Percentiles rank a stretch among this genome's conserved stretches.
These are phyloP conservation scores for Colletotrichum viniferum DNA, from an alignment of 2,329 filamentous ascomycete species.

Conservation along the genomic window DNA sequence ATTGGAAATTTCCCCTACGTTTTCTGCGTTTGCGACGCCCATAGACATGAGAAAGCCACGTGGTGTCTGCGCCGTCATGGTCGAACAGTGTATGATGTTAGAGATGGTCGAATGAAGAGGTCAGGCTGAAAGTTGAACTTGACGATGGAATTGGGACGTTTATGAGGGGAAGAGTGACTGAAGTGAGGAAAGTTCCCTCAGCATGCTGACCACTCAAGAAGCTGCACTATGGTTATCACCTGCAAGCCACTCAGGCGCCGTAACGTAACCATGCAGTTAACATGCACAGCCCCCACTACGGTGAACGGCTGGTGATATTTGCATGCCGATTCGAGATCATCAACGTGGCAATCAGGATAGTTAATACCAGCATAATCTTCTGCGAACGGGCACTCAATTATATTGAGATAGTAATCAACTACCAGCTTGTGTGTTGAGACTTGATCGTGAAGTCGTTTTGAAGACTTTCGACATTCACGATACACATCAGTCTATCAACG, in stretches of 20 bases:
- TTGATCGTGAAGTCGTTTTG: not conserved
- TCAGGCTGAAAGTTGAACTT: not conserved
- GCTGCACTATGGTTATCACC: not conserved
- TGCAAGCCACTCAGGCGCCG: not conserved
- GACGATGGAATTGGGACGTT: not conserved
- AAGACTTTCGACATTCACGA: not conserved
- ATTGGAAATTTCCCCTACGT: accelerated
- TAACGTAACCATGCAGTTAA: not conserved
- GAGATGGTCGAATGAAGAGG: not conserved
- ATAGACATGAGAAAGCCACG: not conserved
- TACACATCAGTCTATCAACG: not conserved
- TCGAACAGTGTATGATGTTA: not conserved
- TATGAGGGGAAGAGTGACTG: not conserved
- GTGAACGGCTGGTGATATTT: not conserved
- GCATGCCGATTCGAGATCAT: not conserved
- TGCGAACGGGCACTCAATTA: not conserved
- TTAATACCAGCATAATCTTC: not conserved
- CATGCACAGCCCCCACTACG: not conserved
- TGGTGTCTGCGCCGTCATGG: not conserved
- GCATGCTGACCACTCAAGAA: not conserved
- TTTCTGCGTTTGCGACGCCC: not conserved
- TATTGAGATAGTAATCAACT: not conserved
- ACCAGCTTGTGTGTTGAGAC: not conserved
- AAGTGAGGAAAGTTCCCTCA: not conserved
- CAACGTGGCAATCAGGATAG: not conserved